Base-by-base conservation (phyloP, 805 yeast genomes). In the Scheffersomyces stipitis region DNA sequence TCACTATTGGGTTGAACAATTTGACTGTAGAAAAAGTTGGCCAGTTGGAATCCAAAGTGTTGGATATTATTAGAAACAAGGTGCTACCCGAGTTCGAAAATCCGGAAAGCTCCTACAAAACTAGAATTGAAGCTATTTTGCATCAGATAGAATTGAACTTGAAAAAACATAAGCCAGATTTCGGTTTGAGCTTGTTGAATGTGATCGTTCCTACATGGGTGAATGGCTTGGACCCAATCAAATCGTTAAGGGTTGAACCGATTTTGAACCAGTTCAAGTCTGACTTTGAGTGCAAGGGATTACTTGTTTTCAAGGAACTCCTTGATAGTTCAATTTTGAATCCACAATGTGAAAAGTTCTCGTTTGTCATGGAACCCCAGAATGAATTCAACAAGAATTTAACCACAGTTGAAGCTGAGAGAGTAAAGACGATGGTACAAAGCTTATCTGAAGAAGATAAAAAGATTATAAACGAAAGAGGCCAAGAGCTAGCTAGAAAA, bases 1-100 rank as follows among this genome's bases (percentile, higher is more conserved):
- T 91, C 55, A 84, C 96, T 2, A 67, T 93, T 36, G 99, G 99
- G 4, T 68, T 86, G 13, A 91, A 85, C 54, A 96, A 96, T 3
- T 66, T 88, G 28, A 54, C 74, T 6, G 56, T 63, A 30, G 75
- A 71, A 15, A 62, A 63, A 18, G 62, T 64, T 1, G 70, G 75
- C n/a, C 54, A 48, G 3, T 70, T 90, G 31, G 78, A 78, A 41
- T 46, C 50, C 0, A 68, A 69, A 3, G 71, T 87, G 4, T 42
- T 56, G 13, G 58, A 63, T 0, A 75, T 81, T 4, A 60, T 90
- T 17, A 47, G 60, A 3, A 62, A 73, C 15, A 57, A 54, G 27
- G 64, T 66, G 3, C 16, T 66, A 4, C 66, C 65, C 1, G 66
- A 64, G 27, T 51, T 67, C 22, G 40, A 44, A 7, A 37, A 38